Percentiles rank a stretch among this genome's conserved stretches.
These are phyloP conservation scores for Phytophthora meadii DNA, from an alignment of 352 stramenopile genomes.

Conservation along the genomic window DNA sequence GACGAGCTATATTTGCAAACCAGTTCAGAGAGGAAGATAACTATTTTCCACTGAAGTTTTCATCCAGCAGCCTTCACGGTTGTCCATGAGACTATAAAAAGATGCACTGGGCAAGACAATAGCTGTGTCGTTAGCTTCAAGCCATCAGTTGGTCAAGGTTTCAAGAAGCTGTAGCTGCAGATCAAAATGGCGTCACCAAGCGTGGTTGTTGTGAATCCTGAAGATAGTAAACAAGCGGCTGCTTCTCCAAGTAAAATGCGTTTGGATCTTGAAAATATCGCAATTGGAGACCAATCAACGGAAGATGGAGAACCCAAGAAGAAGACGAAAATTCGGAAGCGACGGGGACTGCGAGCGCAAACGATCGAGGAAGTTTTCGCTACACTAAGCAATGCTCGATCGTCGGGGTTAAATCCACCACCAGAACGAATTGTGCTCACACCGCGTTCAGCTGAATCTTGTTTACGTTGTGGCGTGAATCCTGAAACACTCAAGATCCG, in stretches of 20 bases:
- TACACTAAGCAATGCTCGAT: slow-evolving; percentile 74
- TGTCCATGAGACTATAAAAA: slow-evolving; percentile 24
- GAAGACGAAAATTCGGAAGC: slow-evolving; percentile 67
- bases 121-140: neutral
- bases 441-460: slow-evolving; percentile 88
- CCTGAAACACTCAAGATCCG: slow-evolving; percentile 93
- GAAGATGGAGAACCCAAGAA: slow-evolving; percentile 33
- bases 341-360: slow-evolving; percentile 62
- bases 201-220: neutral
- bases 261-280: slow-evolving; percentile 39
- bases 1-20: slow-evolving; percentile 19
- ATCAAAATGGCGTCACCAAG: slow-evolving; percentile 17
- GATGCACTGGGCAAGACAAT: slow-evolving; percentile 13
- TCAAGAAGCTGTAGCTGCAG: too few species aligned
- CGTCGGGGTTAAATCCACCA: slow-evolving; percentile 73
- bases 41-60: slow-evolving; percentile 23
- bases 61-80: slow-evolving; percentile 7
- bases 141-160: neutral
- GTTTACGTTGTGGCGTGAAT: slow-evolving; percentile 92
- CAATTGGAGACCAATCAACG: slow-evolving; percentile 1
- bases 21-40: slow-evolving; percentile 15
- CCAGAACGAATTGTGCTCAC: slow-evolving; percentile 85
- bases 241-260: slow-evolving; percentile 22
- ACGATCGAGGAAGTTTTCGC: slow-evolving; percentile 84
- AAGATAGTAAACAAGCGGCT: slow-evolving; percentile 2